Evolutionary conservation across 2,329 filamentous ascomycete genomes (phyloP), one percentile per base, ranked within the genome.

Genomic region (Colletotrichum magnum): DNA sequence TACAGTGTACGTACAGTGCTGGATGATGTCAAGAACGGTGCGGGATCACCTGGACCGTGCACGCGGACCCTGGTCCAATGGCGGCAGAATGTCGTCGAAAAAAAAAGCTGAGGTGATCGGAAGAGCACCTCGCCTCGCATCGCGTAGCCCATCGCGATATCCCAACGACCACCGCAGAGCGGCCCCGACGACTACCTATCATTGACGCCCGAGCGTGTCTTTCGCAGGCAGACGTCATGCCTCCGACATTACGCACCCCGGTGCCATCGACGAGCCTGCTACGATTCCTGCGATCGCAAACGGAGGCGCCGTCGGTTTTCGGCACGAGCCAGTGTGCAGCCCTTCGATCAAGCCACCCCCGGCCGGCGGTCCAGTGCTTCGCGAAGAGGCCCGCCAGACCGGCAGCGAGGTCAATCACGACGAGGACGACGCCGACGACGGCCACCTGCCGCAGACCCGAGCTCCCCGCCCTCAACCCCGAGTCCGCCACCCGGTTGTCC

Each of bases 221-320:
- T 28, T 43, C 41, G 41, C 45, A n/a, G 70, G 36, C 47, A 39
- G 60, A 62, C 70, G 80, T 75, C 71, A 88, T 88, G 71, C 54
- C 64, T 58, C 52, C 71, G 53, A 54, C 79, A 72, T 74, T 84
- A 74, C 81, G 79, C 71, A 73, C 77, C 48, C 82, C 83, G 57
- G 86, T 85, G 59, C 88, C 88, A 28, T 89, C 87, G 59, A 80
- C 80, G 72, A 83, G 79, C 68, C 87, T 95, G 21, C 84, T 96
- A 71, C 90, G 90, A 73, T 95, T 93, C 78, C 85, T 96, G 72
- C 90, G 89, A 73, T 88, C 85, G 62, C 93, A 95, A 79, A 89
- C 92, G 72, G 87, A 92, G 74, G 84, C 84, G 63, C 76, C 87
- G 53, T 83, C 81, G 71, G 87, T 88, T 74, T 85, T 87, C 78